A percentile compares a stretch with the other conserved stretches of the same genome.
Evolutionary conservation across 208 protist genomes (phyloP).

Genomic region (Acanthamoeba sp.): DNA sequence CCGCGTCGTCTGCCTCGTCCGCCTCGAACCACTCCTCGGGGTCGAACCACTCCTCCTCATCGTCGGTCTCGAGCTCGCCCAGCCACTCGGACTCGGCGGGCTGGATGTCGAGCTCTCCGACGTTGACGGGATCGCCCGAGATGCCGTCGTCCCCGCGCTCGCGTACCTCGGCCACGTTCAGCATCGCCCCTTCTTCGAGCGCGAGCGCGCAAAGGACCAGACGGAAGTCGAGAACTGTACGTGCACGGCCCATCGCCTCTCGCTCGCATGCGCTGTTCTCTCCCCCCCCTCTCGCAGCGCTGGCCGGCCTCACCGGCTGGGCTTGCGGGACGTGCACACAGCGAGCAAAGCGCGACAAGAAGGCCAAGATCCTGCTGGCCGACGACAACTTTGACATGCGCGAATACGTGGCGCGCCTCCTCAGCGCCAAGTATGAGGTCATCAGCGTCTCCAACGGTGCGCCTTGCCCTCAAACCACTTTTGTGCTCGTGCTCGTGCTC

Average conservation of each 20-base stretch:
- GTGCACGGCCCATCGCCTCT: too few relatives aligned
- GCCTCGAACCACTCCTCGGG: neutral
- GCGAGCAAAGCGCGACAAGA: neutral
- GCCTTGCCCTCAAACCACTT: neutral
- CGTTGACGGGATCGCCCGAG: too few relatives aligned
- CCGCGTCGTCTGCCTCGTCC: neutral
- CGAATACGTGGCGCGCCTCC: constrained; percentile 51
- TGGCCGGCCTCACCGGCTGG: too few relatives aligned
- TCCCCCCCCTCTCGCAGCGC: too few relatives aligned
- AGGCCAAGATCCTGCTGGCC: constrained; percentile 26
- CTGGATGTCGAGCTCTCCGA: neutral
- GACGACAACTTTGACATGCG: constrained; percentile 78
- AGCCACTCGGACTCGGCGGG: neutral
- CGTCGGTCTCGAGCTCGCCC: neutral
- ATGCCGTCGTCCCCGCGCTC: constrained; percentile 37
- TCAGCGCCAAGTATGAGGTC: constrained; percentile 37
- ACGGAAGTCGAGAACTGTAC: neutral
- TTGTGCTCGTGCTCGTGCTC: too few relatives aligned
- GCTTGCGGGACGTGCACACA: too few relatives aligned
- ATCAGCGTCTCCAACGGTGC: constrained; percentile 53
- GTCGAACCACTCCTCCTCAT: neutral
- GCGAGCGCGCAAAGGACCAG: neutral
- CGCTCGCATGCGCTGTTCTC: too few relatives aligned
- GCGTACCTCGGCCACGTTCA: neutral
- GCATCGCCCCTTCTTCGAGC: neutral